Evolutionary conservation across 225 moss, liverwort and hornwort species (phyloP), one percentile per base, ranked within the genome.

Genomic region (Antitrichia curtipendula): DNA sequence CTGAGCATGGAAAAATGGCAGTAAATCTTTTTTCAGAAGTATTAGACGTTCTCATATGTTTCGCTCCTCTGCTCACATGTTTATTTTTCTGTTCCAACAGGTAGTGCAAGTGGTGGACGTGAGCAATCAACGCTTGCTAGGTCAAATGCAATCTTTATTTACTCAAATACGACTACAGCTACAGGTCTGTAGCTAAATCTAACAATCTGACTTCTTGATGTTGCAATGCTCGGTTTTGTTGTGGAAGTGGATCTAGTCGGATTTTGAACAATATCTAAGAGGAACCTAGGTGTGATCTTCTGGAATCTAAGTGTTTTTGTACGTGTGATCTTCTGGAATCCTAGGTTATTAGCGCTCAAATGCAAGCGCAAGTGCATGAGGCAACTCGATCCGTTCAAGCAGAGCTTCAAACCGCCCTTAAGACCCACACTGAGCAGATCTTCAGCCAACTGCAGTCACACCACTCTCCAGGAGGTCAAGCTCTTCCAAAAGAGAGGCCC

Each of bases 301-400:
- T 86, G 53, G 52, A n/a, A 74, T 70, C 63, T n/a, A 73, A 73
- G 38, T 73, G 31, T 41, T 38, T 23, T 81, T 76, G 38, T 63
- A 13, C 24, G 16, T 60, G 79, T 80, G 72, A 8, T n/a, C 11
- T 68, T n/a, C 21, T 83, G 61, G 60, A n/a, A 78, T 75, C 70
- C 24, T 87, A 91, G 91, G 90, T 91, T 23, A 85, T 90, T 54
- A 91, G 90, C 78, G 91, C 90, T 41, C 91, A 93, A 87, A 91
- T 93, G 93, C 91, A 93, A 79, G 83, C 91, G 25, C 90, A 90
- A 78, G 93, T 93, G 83, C 93, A 93, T 47, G 93, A 93, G 86
- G 88, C 91, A 41, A 87, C 93, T 61, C 87, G 90, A 65, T 84
- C 90, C 47, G 88, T 93, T 83, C 91, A 93, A 88, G 81, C 90